These are phyloP conservation scores for Globisporangium camurandrum DNA, from an alignment of 352 stramenopile species.

Conservation along the genomic window DNA sequence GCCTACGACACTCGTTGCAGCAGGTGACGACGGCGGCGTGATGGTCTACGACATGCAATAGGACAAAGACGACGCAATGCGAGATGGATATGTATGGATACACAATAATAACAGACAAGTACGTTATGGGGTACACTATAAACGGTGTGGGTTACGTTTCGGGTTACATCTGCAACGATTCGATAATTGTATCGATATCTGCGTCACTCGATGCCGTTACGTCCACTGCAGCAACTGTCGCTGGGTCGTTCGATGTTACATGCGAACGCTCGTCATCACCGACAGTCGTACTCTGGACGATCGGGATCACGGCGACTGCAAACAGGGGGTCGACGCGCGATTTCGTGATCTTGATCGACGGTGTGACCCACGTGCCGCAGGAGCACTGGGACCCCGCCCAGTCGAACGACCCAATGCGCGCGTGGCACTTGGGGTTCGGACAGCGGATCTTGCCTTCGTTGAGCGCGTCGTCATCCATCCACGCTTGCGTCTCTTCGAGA, in stretches of 20 bases:
- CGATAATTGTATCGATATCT: too few relatives aligned
- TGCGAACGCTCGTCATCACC: slow-evolving; percentile 12
- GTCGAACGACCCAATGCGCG: slow-evolving; percentile 56
- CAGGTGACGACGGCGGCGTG: slow-evolving; percentile 77
- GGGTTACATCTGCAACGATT: too few relatives aligned
- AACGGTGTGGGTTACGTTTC: too few relatives aligned
- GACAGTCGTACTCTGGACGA: slow-evolving; percentile 15
- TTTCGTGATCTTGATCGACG: slow-evolving; percentile 80
- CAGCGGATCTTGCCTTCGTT: slow-evolving; percentile 69
- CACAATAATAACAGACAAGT: too few relatives aligned
- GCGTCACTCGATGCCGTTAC: not conserved
- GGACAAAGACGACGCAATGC: too few relatives aligned
- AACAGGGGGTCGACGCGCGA: slow-evolving; percentile 52
- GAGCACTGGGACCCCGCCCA: slow-evolving; percentile 81
- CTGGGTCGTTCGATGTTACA: not conserved
- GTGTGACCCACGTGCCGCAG: slow-evolving; percentile 78
- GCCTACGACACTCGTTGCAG: slow-evolving; percentile 43
- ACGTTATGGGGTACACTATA: too few relatives aligned
- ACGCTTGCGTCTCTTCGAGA: slow-evolving; percentile 49
- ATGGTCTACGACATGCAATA: slow-evolving; percentile 70
- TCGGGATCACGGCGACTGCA: slow-evolving; percentile 17
- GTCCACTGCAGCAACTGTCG: not conserved
- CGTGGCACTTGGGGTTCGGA: slow-evolving; percentile 60
- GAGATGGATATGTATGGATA: too few relatives aligned
- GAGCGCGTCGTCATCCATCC: slow-evolving; percentile 62